A percentile compares a stretch with the other conserved stretches of the same genome.
Conservation (phyloP, 371 early-diverging fungal genomes). For the Choanephora cucurbitarum region DNA sequence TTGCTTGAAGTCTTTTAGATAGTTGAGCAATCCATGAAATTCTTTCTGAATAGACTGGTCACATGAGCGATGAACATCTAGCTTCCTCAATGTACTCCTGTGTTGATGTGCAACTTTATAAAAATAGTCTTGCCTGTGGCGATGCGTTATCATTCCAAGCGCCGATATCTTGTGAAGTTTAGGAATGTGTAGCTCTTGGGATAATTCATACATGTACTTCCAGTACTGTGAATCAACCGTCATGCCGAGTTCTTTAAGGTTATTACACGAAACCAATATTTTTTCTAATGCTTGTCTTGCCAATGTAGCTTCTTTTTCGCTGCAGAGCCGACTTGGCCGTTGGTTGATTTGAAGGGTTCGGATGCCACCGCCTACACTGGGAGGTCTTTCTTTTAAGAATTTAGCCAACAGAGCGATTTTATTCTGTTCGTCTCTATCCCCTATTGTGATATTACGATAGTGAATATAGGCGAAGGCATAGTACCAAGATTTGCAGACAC, state of each 20-base stretch:
- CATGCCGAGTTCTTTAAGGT: neutral
- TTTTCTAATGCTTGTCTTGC: too few relatives aligned
- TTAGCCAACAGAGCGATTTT: too few relatives aligned
- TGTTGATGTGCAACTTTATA: slow-evolving; percentile 4
- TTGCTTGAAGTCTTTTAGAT: neutral
- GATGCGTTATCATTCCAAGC: too few relatives aligned
- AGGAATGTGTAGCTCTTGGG: too few relatives aligned
- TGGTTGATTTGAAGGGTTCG: too few relatives aligned
- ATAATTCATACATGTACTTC: slow-evolving; percentile 2
- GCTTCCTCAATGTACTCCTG: neutral
- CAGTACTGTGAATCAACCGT: neutral
- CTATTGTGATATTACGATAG: neutral
- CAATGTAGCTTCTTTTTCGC: too few relatives aligned
- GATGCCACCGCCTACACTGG: too few relatives aligned
- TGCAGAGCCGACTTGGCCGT: too few relatives aligned
- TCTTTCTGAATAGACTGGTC: neutral
- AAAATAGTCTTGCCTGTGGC: neutral
- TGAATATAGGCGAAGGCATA: neutral
- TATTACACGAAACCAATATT: neutral
- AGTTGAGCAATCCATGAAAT: neutral
- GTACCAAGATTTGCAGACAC: slow-evolving; percentile 1
- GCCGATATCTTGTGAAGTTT: too few relatives aligned
- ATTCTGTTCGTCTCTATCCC: too few relatives aligned
- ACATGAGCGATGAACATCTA: slow-evolving; percentile 6
- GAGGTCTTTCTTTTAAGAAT: too few relatives aligned